Percentiles rank a stretch among this genome's conserved stretches.
phyloP scores from a whole-genome alignment of 2,329 filamentous ascomycete genomes.

The Mollisiaceae sp. region DNA sequence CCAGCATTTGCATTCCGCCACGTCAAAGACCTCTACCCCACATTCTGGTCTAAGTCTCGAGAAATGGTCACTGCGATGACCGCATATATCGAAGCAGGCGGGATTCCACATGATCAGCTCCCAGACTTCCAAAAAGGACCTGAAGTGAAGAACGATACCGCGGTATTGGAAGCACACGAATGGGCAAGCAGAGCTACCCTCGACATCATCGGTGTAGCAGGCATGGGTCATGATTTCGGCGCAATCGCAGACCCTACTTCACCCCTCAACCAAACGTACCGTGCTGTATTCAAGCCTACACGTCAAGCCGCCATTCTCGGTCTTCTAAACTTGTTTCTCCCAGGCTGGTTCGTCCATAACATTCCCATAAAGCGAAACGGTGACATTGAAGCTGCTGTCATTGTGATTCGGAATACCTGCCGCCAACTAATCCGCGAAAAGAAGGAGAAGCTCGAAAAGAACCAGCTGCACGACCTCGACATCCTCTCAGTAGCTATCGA shows the following conservation, averaged over 20 bases:
- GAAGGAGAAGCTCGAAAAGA: constrained; percentile 58
- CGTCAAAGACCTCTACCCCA: constrained; percentile 81
- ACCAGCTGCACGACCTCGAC: constrained; percentile 63
- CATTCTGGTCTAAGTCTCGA: constrained; percentile 80
- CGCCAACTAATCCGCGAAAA: constrained; percentile 73
- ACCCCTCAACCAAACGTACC: constrained; percentile 63
- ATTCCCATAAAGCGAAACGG: constrained; percentile 75
- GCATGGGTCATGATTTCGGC: constrained; percentile 73
- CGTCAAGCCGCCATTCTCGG: constrained; percentile 59
- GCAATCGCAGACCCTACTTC: constrained; percentile 66
- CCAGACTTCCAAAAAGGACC: constrained; percentile 26
- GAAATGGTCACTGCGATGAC: constrained; percentile 71
- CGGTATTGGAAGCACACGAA: constrained; percentile 59
- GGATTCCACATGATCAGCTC: constrained; percentile 41
- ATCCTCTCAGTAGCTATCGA: constrained; percentile 82
- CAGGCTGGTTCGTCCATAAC: constrained; percentile 61
- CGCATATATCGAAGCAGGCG: constrained; percentile 50
- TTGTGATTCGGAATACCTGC: constrained; percentile 68
- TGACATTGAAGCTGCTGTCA: constrained; percentile 61
- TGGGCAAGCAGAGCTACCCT: constrained; percentile 74
- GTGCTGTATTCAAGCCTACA: constrained; percentile 58
- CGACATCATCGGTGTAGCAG: constrained; percentile 77
- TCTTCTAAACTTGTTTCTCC: constrained; percentile 66
- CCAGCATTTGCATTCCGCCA: constrained; percentile 88
- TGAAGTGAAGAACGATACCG: constrained; percentile 38